A percentile compares a stretch with the other conserved stretches of the same genome.
These are phyloP conservation scores for Aspergillus intermedius DNA, from an alignment of 2,329 filamentous ascomycete genomes.

Conservation along the genomic window DNA sequence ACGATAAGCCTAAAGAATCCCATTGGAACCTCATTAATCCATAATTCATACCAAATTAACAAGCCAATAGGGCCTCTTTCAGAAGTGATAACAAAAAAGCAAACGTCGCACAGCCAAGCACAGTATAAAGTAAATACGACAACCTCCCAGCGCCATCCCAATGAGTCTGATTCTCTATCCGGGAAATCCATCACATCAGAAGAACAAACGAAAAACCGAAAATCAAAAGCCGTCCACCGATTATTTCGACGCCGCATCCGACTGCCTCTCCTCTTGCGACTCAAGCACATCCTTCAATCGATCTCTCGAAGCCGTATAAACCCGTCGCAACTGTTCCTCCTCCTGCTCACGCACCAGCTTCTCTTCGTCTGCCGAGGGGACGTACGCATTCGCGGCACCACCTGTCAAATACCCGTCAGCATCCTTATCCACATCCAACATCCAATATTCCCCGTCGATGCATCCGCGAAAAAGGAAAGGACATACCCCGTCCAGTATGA, in stretches of 20 bases:
- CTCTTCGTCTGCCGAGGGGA: slow-evolving; percentile 19
- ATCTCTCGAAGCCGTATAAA: slow-evolving; percentile 23
- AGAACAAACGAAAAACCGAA: neutral
- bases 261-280: slow-evolving; percentile 14
- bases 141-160: neutral
- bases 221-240: neutral
- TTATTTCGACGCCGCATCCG: slow-evolving; percentile 4
- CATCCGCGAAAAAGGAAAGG: neutral
- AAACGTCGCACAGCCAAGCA: neutral
- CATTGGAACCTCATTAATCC: slow-evolving; percentile 5
- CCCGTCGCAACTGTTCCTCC: slow-evolving; percentile 25
- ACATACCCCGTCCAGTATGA: slow-evolving; percentile 40
- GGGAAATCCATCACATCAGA: neutral
- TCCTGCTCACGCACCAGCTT: slow-evolving; percentile 24
- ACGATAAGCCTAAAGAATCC: slow-evolving; percentile 5
- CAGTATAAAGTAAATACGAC: neutral
- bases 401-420: slow-evolving; percentile 13
- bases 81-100: neutral
- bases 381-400: slow-evolving; percentile 32
- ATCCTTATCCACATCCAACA: neutral
- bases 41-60: neutral
- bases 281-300: slow-evolving; percentile 21
- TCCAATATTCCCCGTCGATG: neutral
- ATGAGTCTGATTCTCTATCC: neutral
- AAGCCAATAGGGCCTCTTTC: neutral